Conservation (phyloP, 2,329 filamentous ascomycete species). For the Balansia obtecta region DNA sequence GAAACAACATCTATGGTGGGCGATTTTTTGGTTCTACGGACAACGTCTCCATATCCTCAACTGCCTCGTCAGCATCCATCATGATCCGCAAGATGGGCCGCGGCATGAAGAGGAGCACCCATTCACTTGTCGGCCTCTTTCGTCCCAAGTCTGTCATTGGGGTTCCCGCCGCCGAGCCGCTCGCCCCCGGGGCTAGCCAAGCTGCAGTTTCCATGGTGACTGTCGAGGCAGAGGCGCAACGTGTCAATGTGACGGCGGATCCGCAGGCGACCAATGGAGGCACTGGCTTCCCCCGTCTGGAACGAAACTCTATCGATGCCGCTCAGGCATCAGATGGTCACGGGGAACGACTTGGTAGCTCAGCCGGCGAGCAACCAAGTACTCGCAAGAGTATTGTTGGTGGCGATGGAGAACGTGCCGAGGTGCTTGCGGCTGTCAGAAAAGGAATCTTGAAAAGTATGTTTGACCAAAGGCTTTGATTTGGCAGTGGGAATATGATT, state of each 20-base stretch:
- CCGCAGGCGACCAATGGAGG: slow-evolving; percentile 54
- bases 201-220: slow-evolving; percentile 93
- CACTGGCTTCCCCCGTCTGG: slow-evolving; percentile 73
- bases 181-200: slow-evolving; percentile 54
- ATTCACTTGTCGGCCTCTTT: slow-evolving; percentile 88
- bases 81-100: slow-evolving; percentile 99
- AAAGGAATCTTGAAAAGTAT: slow-evolving; percentile 92
- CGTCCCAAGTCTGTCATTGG: slow-evolving; percentile 86
- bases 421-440: slow-evolving; percentile 81
- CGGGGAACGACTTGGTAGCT: slow-evolving; percentile 41
- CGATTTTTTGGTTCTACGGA: slow-evolving; percentile 88
- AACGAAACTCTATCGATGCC: slow-evolving; percentile 69
- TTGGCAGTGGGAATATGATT: background rate
- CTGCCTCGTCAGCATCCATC: slow-evolving; percentile 77
- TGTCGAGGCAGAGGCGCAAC: slow-evolving; percentile 83
- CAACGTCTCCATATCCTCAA: slow-evolving; percentile 84
- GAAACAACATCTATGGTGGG: slow-evolving; percentile 85
- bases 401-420: slow-evolving; percentile 78
- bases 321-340: slow-evolving; percentile 30
- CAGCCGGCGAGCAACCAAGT: slow-evolving; percentile 47
- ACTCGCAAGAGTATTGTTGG: slow-evolving; percentile 82
- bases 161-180: slow-evolving; percentile 56
- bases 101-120: slow-evolving; percentile 88
- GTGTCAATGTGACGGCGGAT: slow-evolving; percentile 62
- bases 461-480: slow-evolving; percentile 7